phyloP scores from a whole-genome alignment of 495 filamentous ascomycete genomes.

The Rhypophila decipiens region DNA sequence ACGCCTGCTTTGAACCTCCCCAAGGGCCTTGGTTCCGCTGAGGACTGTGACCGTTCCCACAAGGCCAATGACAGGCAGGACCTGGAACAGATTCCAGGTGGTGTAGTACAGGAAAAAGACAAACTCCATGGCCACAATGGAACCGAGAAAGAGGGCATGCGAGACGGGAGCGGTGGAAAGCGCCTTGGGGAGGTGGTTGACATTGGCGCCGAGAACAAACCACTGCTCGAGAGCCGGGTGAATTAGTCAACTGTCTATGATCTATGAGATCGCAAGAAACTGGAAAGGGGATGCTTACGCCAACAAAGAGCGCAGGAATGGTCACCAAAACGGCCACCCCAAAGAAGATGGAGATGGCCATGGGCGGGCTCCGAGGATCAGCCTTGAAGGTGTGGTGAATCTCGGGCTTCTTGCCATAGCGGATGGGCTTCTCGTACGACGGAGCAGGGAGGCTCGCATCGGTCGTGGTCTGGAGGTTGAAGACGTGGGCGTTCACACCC shows the following conservation, averaged over 20 bases:
- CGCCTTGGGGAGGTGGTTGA: constrained; percentile 70
- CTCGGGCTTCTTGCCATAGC: constrained; percentile 75
- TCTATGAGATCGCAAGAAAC: neutral
- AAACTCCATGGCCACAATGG: constrained; percentile 77
- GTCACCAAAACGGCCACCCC: constrained; percentile 61
- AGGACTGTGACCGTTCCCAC: constrained; percentile 69
- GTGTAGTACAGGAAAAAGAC: constrained; percentile 95
- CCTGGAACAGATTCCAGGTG: constrained; percentile 89
- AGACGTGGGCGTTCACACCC: constrained; percentile 62
- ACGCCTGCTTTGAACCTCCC: constrained; percentile 84
- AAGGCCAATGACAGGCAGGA: constrained; percentile 63
- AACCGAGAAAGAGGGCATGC: constrained; percentile 75
- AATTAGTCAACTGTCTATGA: too few species aligned
- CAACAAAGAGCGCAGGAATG: constrained; percentile 62
- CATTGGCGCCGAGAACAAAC: constrained; percentile 75
- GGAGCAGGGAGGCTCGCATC: constrained; percentile 58
- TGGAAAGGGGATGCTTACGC: constrained; percentile 39
- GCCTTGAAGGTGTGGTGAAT: constrained; percentile 89
- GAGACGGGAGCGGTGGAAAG: constrained; percentile 66
- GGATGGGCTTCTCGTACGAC: constrained; percentile 56
- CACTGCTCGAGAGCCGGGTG: constrained; percentile 45
- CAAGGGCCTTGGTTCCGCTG: constrained; percentile 84
- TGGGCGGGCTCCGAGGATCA: constrained; percentile 74
- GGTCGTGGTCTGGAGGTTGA: constrained; percentile 47
- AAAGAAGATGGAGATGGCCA: constrained; percentile 75